Base-by-base conservation (phyloP, 1,284 basidiomycete species). In the Pulveroboletus sp. region DNA sequence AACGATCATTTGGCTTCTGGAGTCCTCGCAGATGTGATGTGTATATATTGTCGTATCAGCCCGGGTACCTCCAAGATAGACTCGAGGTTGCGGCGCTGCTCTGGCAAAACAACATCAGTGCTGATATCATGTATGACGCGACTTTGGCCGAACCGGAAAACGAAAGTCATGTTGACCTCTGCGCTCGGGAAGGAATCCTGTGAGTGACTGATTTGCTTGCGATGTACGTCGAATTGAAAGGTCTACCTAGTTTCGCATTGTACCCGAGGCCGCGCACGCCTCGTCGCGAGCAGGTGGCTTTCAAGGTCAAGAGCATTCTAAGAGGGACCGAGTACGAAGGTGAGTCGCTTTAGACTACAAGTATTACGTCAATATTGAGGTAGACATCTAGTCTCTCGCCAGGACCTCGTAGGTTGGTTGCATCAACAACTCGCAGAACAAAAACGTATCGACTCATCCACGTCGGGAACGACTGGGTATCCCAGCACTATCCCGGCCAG, bases 1-100 rank as follows among this genome's bases (percentile, higher is more conserved):
- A 87, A 59, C 83, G 86, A 18, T 92, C 91, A 1, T 94, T 94
- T 61, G 92, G 92, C 0, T 90, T 85, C 62, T 94, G 90, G 88
- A 91, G 89, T 69, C 91, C 92, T 20, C 81, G 91, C 15, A 80
- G 92, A 39, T 94, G 92, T 62, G 92, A 92, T 62, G 91, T 92
- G 17, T 93, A 92, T 61, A 78, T 95, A 17, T 85, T 92, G 18
- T 90, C 89, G 0, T 91, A 89, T 62, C 86, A 90, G 54, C 79
- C 85, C 1, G 91, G 91, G 14, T 81, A 87, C 65, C 74, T 94
- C 26, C 81, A 86, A 58, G 89, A 92, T 49, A 81, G 92, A 29
- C 79, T 94, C 22, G 90, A 94, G 65, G 80, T 94, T 17, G 88
- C 86, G 10, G 77, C 88, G 4, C 81, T 88, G 59, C 75, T 95